Base-by-base conservation (phyloP, 1,284 basidiomycete genomes). In the Ustilago hordei region DNA sequence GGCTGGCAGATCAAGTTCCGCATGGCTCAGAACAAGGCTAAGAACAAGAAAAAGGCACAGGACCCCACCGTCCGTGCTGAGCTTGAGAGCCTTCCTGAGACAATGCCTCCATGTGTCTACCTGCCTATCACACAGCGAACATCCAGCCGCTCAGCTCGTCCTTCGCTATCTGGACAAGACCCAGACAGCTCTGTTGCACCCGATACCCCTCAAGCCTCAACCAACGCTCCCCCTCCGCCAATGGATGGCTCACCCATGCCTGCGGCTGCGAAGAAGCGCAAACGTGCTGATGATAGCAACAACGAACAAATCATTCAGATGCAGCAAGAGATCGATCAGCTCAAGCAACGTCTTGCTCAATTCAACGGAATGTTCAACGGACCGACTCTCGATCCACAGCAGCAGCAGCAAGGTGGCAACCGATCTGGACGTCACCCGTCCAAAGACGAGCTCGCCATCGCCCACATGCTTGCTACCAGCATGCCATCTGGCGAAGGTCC, bases 401-500 rank as follows among this genome's bases (percentile, higher is more conserved):
- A 67, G 35, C 68, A 28, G 3, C 23, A 75, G 39, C 68, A 73
- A 23, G 68, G 68, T 12, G 41, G 12, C 28, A 62, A 69, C 31
- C 60, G 50, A 3, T 58, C 59, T 8, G 72, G 66, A 6, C 64
- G 72, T 35, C 76, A 72, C 52, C 76, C 76, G 1, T 78, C 76
- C 60, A 74, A 75, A 28, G 79, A 81, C 58, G 79, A 81, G 69
- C 79, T 81, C 13, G 79, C 79, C 41, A 81, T 81, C 32, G 79
- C 79, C 12, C 76, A 81, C 35, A 75, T 81, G 65, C 75, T 81
- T 38, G 79, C 79, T 36, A 77, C 74, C n/a, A 79, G 78, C 56
- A 81, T 81, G 79, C 79, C 78, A 6, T 73, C 77, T n/a, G 79
- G 79, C 4, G 79, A 81, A 52, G 75, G 69, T 13, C 60, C 60